Conservation (phyloP, 768 basidiomycete species). For the Kondoa subrosea region DNA sequence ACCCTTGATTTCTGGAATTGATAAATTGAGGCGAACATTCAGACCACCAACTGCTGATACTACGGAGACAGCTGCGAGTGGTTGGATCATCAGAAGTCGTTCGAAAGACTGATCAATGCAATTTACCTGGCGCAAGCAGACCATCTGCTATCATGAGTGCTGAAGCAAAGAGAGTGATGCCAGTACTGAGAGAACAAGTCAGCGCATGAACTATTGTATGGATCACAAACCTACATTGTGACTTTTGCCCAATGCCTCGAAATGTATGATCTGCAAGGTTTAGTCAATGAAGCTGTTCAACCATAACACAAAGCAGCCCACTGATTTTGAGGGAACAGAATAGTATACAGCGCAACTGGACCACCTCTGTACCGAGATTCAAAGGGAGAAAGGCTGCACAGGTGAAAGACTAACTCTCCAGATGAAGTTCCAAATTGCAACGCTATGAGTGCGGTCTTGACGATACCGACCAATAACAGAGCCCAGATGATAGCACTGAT, state of each 20-base stretch:
- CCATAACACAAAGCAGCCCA: background rate
- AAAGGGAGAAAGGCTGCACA: background rate
- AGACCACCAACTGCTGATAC: constrained; percentile 45
- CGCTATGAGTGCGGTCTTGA: constrained; percentile 3
- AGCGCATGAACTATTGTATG: background rate
- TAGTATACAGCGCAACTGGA: constrained; percentile 1
- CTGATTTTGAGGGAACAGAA: constrained; percentile 1
- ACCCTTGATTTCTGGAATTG: constrained; percentile 26
- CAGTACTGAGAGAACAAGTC: background rate
- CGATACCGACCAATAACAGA: constrained; percentile 3
- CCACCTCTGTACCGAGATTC: background rate
- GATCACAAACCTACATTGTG: background rate
- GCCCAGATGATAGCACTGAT: constrained; percentile 9
- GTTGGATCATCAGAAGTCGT: constrained; percentile 22
- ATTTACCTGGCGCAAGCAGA: constrained; percentile 3
- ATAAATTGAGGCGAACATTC: background rate
- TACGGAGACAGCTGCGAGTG: constrained; percentile 42
- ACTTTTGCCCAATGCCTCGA: background rate
- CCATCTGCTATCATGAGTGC: constrained; percentile 5
- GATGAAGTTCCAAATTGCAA: constrained; percentile 3
- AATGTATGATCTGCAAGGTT: background rate
- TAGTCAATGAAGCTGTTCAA: background rate
- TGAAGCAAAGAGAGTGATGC: background rate
- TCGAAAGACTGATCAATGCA: background rate
- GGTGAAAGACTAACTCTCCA: constrained; percentile 1